Evolutionary conservation across 306 rosid genomes (phyloP).

Genomic region (Clitoria ternatea): DNA sequence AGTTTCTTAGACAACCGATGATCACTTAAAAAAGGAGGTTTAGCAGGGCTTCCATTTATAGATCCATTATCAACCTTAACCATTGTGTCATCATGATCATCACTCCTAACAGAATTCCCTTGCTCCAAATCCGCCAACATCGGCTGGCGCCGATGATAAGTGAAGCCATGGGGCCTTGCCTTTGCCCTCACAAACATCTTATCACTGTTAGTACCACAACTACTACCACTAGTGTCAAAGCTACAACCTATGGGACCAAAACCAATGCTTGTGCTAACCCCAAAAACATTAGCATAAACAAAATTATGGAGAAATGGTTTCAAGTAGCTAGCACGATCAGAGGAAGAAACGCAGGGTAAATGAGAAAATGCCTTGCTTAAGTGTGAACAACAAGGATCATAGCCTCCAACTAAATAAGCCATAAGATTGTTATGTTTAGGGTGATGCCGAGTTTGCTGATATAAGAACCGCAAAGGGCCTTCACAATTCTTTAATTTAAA

Average conservation of each 20-base stretch:
- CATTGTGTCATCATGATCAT: constrained; percentile 9
- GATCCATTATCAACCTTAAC: constrained; percentile 12
- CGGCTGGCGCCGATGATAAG: constrained; percentile 15
- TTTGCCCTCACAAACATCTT: constrained; percentile 37
- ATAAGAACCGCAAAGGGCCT: constrained; percentile 29
- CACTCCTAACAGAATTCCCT: constrained; percentile 17
- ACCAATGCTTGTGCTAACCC: constrained; percentile 18
- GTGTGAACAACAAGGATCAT: constrained; percentile 34
- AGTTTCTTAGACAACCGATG: constrained; percentile 42
- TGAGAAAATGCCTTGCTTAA: constrained; percentile 28
- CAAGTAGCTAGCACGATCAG: not conserved
- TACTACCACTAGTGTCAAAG: constrained; percentile 18
- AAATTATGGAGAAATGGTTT: constrained; percentile 25
- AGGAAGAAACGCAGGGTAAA: constrained; percentile 10
- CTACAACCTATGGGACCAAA: constrained; percentile 40
- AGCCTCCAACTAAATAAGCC: constrained; percentile 38
- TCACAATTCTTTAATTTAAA: constrained; percentile 35
- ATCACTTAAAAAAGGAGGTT: constrained; percentile 35
- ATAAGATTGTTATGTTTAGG: constrained; percentile 1
- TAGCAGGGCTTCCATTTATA: constrained; percentile 29
- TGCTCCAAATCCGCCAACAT: constrained; percentile 34
- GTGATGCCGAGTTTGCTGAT: constrained; percentile 24
- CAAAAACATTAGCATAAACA: constrained; percentile 25
- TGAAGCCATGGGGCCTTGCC: constrained; percentile 39
- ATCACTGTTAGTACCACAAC: not conserved